A percentile compares a stretch with the other conserved stretches of the same genome.
Conservation (phyloP, 768 basidiomycete species). For the Tylopilus balloui region DNA sequence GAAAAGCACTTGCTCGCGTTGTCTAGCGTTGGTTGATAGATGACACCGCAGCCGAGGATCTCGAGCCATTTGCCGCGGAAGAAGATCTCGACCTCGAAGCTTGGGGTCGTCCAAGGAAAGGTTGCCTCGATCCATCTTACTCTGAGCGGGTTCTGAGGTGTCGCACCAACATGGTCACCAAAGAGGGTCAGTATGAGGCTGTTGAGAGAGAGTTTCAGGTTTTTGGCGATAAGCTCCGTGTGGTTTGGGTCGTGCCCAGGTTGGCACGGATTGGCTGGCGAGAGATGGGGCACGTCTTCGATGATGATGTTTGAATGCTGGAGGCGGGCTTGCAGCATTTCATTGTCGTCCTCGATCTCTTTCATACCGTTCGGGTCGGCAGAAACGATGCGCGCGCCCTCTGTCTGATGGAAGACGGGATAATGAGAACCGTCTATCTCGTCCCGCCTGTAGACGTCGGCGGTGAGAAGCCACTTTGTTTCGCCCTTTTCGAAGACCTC, state of each 20-base stretch:
- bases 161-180: slow-evolving; percentile 50
- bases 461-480: slow-evolving; percentile 84
- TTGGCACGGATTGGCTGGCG: slow-evolving; percentile 77
- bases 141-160: slow-evolving; percentile 64
- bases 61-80: slow-evolving; percentile 97
- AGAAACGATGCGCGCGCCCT: slow-evolving; percentile 82
- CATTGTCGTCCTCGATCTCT: slow-evolving; percentile 70
- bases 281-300: slow-evolving; percentile 76
- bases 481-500: slow-evolving; percentile 77
- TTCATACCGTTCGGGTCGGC: slow-evolving; percentile 53
- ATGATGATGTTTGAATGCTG: slow-evolving; percentile 75
- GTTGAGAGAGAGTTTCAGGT: slow-evolving; percentile 89
- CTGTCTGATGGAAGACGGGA: slow-evolving; percentile 98
- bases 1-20: slow-evolving; percentile 65
- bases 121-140: slow-evolving; percentile 98
- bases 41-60: slow-evolving; percentile 90
- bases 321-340: slow-evolving; percentile 52
- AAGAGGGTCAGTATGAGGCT: slow-evolving; percentile 80
- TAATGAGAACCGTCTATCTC: slow-evolving; percentile 97
- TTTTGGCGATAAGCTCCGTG: slow-evolving; percentile 70
- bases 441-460: slow-evolving; percentile 97
- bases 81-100: slow-evolving; percentile 97
- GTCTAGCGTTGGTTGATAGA: slow-evolving; percentile 83
- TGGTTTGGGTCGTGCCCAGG: slow-evolving; percentile 66
- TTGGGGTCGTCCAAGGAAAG: slow-evolving; percentile 97